Evolutionary conservation across 2,329 filamentous ascomycete species (phyloP).

Genomic region (Lecanicillium sp.): DNA sequence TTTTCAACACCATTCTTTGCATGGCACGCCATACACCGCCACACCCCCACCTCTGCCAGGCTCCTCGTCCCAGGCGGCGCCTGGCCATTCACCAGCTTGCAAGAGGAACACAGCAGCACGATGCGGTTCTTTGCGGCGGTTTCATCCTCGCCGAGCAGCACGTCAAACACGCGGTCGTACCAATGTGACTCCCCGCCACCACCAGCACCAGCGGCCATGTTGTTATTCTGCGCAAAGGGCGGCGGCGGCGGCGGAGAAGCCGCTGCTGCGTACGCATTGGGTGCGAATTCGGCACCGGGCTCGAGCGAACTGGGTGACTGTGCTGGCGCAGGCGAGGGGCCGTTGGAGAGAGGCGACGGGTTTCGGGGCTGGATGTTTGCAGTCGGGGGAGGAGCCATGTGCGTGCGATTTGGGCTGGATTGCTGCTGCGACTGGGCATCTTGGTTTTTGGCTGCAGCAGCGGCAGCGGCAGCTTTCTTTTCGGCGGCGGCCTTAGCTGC

Average conservation of each 20-base stretch:
- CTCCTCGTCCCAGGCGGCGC: conserved; percentile 78
- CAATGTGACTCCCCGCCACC: conserved; percentile 51
- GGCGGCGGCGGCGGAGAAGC: conserved; percentile 18
- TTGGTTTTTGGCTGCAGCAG: conserved; percentile 4
- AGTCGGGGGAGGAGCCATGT: conserved; percentile 49
- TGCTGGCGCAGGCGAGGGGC: conserved; percentile 8
- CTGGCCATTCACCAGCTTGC: conserved; percentile 88
- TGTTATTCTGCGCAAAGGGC: conserved; percentile 16
- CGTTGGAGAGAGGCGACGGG: conserved; percentile 3
- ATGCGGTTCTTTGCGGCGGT: conserved; percentile 85
- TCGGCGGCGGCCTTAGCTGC: no score
- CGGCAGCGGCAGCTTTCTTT: conserved; percentile 1
- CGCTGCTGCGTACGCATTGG: conserved; percentile 50
- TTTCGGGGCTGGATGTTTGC: conserved; percentile 49
- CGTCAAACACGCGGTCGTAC: conserved; percentile 92
- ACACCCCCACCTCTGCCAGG: conserved; percentile 71
- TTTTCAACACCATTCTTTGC: conserved; percentile 74
- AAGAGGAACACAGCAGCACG: conserved; percentile 73
- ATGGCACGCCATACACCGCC: conserved; percentile 84
- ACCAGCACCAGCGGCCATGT: conserved; percentile 12
- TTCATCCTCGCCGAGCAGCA: conserved; percentile 91
- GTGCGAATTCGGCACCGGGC: conserved; percentile 59
- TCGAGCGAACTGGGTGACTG: conserved; percentile 21
- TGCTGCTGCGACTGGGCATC: conserved; percentile 15
- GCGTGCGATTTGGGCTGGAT: conserved; percentile 29